These are phyloP conservation scores for Gloeophyllum trabeum DNA, from an alignment of 768 basidiomycete genomes.

Conservation along the genomic window DNA sequence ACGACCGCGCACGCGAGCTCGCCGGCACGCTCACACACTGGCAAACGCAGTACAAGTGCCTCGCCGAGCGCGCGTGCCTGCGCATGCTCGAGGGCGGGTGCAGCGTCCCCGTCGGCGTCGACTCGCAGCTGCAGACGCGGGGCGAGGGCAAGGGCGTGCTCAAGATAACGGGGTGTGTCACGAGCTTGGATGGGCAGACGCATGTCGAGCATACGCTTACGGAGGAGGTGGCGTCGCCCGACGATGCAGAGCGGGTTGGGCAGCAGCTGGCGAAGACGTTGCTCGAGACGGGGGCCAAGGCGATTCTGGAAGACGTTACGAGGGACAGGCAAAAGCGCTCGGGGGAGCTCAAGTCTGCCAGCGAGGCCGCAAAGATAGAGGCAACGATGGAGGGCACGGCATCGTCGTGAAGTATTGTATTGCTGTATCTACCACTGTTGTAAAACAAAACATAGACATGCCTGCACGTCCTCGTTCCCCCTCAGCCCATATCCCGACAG, in stretches of 20 bases:
- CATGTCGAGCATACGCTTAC: conserved; percentile 62
- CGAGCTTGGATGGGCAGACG: conserved; percentile 59
- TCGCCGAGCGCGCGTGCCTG: conserved; percentile 82
- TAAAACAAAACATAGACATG: conserved; percentile 1
- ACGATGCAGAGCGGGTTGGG: conserved; percentile 65
- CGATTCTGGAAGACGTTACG: conserved; percentile 80
- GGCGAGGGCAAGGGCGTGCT: conserved; percentile 26
- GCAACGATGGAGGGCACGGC: conserved; percentile 7
- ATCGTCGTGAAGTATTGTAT: too few species aligned
- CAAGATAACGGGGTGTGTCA: conserved; percentile 72
- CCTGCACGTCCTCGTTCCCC: too few species aligned
- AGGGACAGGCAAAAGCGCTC: conserved; percentile 43
- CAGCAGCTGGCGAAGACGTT: conserved; percentile 51
- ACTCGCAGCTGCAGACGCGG: conserved; percentile 31
- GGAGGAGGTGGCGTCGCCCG: conserved; percentile 34
- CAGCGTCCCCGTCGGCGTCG: conserved; percentile 89
- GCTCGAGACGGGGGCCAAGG: conserved; percentile 59
- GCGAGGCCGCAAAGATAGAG: conserved; percentile 11
- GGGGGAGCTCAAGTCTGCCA: conserved; percentile 24
- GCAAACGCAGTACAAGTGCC: conserved; percentile 64
- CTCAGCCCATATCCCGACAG: too few species aligned
- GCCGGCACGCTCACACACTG: conserved; percentile 65
- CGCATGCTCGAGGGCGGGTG: conserved; percentile 94
- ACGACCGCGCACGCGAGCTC: conserved; percentile 46
- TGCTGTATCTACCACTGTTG: background rate